These are phyloP conservation scores for Lactarius indigo DNA, from an alignment of 768 basidiomycete species.

Conservation along the genomic window DNA sequence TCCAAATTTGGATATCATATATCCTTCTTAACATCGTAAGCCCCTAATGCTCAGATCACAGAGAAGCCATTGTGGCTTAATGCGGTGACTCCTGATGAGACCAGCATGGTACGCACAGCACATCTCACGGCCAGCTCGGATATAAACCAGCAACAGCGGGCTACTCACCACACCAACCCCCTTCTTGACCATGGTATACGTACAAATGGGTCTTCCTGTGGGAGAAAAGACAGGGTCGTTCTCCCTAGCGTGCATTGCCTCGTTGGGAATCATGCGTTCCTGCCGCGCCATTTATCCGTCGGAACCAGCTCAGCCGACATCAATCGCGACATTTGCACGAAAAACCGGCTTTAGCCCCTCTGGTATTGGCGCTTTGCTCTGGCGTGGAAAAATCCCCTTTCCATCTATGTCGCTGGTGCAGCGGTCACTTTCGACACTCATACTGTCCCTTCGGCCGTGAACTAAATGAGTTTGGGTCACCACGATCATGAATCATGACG, in stretches of 20 bases:
- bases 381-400: not conserved
- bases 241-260: not conserved
- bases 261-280: not conserved
- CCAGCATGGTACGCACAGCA: not conserved
- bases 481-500: slow-evolving; percentile 16
- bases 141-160: not conserved
- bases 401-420: not conserved
- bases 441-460: not conserved
- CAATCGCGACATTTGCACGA: not conserved
- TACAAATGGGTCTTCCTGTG: not conserved
- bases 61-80: slow-evolving; percentile 15
- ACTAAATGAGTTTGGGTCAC: not conserved
- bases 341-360: not conserved
- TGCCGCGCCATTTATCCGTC: not conserved
- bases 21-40: not conserved
- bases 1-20: not conserved
- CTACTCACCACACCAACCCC: not conserved
- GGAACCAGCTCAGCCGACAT: not conserved
- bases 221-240: not conserved
- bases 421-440: not conserved
- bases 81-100: not conserved
- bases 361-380: not conserved
- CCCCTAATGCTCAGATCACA: not conserved
- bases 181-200: not conserved
- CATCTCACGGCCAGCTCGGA: not conserved